phyloP scores from a whole-genome alignment of 1,284 basidiomycete species.

The Coriolopsis trogii region DNA sequence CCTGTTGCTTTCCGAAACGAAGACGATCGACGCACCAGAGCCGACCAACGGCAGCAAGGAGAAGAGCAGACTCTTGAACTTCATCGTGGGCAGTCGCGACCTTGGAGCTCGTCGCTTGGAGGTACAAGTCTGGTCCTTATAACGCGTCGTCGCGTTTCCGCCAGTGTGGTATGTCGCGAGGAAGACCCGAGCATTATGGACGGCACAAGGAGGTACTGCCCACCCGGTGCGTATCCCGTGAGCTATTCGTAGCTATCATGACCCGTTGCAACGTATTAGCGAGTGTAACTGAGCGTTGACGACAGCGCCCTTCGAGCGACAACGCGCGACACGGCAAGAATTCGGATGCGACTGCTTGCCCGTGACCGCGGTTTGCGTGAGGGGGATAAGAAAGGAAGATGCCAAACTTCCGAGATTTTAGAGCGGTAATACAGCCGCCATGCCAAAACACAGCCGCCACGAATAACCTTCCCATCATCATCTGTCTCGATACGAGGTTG shows the following conservation, averaged over 20 bases:
- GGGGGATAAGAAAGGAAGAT: slow-evolving; percentile 9
- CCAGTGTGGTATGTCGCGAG: slow-evolving; percentile 18
- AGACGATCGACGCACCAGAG: slow-evolving; percentile 26
- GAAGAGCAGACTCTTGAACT: slow-evolving; percentile 27
- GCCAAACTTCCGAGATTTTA: slow-evolving; percentile 28
- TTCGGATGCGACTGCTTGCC: slow-evolving; percentile 27
- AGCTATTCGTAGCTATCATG: slow-evolving; percentile 17
- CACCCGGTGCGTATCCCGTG: slow-evolving; percentile 17
- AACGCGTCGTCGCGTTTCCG: neutral
- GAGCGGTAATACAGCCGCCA: slow-evolving; percentile 1
- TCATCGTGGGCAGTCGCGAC: slow-evolving; percentile 18
- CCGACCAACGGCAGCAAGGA: slow-evolving; percentile 32
- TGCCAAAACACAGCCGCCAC: neutral
- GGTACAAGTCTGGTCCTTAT: slow-evolving; percentile 10
- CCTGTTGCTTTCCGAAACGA: neutral
- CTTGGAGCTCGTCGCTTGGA: slow-evolving; percentile 4
- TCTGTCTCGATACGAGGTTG: neutral
- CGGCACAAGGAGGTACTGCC: neutral
- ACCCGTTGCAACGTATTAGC: slow-evolving; percentile 1
- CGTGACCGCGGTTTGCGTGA: slow-evolving; percentile 27
- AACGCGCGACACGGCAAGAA: slow-evolving; percentile 27
- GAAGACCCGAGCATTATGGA: slow-evolving; percentile 20
- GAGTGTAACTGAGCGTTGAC: neutral
- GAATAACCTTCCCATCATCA: slow-evolving; percentile 10
- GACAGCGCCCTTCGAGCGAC: neutral